Evolutionary conservation across 2,329 filamentous ascomycete genomes (phyloP).

Genomic region (Plenodomus tracheiphilus): DNA sequence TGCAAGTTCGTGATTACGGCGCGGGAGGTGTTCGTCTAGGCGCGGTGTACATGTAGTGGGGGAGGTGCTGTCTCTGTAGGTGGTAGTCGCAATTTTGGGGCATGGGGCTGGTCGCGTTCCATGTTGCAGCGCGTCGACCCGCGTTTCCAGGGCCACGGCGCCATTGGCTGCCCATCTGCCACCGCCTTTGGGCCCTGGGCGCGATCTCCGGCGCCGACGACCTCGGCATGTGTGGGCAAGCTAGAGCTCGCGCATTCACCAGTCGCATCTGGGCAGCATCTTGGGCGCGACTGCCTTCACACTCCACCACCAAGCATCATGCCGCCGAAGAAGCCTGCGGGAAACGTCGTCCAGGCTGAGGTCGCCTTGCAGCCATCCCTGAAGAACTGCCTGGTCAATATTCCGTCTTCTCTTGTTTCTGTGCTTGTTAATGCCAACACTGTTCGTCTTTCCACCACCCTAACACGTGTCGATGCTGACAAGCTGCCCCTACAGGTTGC

Average conservation of each 20-base stretch:
- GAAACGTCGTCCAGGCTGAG: slow-evolving; percentile 70
- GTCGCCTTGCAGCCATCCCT: slow-evolving; percentile 77
- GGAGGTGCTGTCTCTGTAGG: slow-evolving; percentile 15
- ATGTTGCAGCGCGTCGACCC: slow-evolving; percentile 28
- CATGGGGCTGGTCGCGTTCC: slow-evolving; percentile 30
- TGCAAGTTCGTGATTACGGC: slow-evolving; percentile 1
- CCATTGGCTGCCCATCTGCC: slow-evolving; percentile 31
- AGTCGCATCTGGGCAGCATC: not conserved
- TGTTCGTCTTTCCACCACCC: slow-evolving; percentile 56
- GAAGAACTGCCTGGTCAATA: slow-evolving; percentile 93
- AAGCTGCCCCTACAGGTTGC: slow-evolving; percentile 70
- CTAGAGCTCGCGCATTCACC: slow-evolving; percentile 5
- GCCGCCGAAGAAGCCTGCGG: slow-evolving; percentile 50
- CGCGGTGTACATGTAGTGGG: slow-evolving; percentile 10
- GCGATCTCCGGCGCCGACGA: slow-evolving; percentile 23
- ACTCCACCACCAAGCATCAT: slow-evolving; percentile 21
- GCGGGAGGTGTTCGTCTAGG: slow-evolving; percentile 9
- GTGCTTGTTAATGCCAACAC: slow-evolving; percentile 88
- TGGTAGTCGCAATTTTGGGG: slow-evolving; percentile 25
- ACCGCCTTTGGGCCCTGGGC: slow-evolving; percentile 23
- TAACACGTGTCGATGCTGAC: slow-evolving; percentile 6
- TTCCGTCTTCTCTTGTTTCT: slow-evolving; percentile 81
- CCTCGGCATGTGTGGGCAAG: slow-evolving; percentile 31
- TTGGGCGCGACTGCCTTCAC: not conserved
- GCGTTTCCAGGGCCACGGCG: slow-evolving; percentile 20